Base-by-base conservation (phyloP, 2,329 filamentous ascomycete genomes). In the Phyllosticta citrichinensis region DNA sequence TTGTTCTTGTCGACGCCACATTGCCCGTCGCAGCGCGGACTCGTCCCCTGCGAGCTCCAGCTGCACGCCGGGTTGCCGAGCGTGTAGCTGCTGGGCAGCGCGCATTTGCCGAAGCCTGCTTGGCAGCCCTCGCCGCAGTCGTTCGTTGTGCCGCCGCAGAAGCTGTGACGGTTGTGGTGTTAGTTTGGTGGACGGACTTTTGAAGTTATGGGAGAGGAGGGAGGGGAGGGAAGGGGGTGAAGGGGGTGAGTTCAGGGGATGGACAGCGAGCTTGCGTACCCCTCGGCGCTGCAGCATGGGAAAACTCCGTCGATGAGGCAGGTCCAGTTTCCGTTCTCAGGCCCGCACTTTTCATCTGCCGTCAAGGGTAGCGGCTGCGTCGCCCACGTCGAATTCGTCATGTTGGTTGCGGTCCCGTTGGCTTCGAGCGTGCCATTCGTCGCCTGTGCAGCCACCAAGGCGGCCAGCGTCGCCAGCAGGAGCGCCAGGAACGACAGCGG, bases 21-120 rank as follows among this genome's bases (percentile, higher is more conserved):
- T 54, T 57, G 53, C 12, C 59, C 59, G 27, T 61, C 59, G 54
- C 59, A 61, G 59, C 59, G 59, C 19, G 59, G 59, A 27, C 33
- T 52, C 24, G 51, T 50, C 12, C 59, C 59, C 22, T 52, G 55
- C 6, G 25, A 22, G 1, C 53, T 50, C 54, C 54, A 57, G 59
- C 59, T 61, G 47, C 59, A 61, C 17, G 59, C 54, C 2, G 59
- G 59, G 27, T 55, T 51, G 1, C 50, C 54, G 27, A 61, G 59
- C 14, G 59, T 61, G 24, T 8, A 55, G 58, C 58, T 57, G 47
- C 52, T 61, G 47, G 59, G 54, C 10, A 19, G 9, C 8, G 17
- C 14, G 40, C 59, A 61, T 54, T 25, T 25, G 27, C 59, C 59
- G 50, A 52, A 61, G 53, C 17, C 24, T 9, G 59, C 20, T 14